A percentile compares a stretch with the other conserved stretches of the same genome.
These are phyloP conservation scores for Acanthamoeba healyi DNA, from an alignment of 208 protist species.

Conservation along the genomic window DNA sequence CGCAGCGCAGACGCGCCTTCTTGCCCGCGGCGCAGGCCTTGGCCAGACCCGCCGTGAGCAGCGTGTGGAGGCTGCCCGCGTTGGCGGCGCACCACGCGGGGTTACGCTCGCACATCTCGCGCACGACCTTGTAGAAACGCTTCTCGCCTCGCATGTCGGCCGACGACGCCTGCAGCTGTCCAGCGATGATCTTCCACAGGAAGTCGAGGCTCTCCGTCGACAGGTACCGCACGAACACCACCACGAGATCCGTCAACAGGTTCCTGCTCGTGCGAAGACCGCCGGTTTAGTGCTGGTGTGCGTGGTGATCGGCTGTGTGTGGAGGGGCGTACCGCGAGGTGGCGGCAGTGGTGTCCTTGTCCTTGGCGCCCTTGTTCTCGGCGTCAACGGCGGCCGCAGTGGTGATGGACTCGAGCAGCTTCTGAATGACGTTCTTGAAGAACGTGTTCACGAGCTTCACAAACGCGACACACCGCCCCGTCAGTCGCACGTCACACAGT, in stretches of 20 bases:
- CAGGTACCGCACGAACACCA: not conserved
- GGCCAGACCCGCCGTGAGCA: not conserved
- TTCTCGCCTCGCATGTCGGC: not conserved
- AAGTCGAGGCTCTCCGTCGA: slow-evolving; percentile 12
- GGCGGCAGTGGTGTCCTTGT: not conserved
- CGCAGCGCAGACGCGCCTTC: slow-evolving; percentile 23
- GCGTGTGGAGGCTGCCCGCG: not conserved
- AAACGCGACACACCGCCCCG: not conserved
- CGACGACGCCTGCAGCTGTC: not conserved
- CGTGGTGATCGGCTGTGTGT: too few relatives aligned
- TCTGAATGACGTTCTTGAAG: slow-evolving; percentile 65
- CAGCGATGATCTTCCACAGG: slow-evolving; percentile 18
- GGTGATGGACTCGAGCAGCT: slow-evolving; percentile 31
- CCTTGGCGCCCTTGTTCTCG: not conserved
- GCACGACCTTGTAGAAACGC: slow-evolving; percentile 13
- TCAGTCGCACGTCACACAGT: not conserved
- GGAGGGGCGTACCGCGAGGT: not conserved
- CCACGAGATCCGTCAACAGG: slow-evolving; percentile 2
- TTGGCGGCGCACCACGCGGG: not conserved
- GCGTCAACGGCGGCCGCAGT: not conserved
- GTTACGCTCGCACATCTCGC: not conserved
- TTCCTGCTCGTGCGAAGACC: not conserved
- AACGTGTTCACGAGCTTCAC: slow-evolving; percentile 40
- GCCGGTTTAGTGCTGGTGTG: too few relatives aligned
- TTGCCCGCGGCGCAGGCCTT: not conserved